A percentile compares a stretch with the other conserved stretches of the same genome.
Evolutionary conservation across 2,329 filamentous ascomycete genomes (phyloP).

Genomic region (Fulvia fulva): DNA sequence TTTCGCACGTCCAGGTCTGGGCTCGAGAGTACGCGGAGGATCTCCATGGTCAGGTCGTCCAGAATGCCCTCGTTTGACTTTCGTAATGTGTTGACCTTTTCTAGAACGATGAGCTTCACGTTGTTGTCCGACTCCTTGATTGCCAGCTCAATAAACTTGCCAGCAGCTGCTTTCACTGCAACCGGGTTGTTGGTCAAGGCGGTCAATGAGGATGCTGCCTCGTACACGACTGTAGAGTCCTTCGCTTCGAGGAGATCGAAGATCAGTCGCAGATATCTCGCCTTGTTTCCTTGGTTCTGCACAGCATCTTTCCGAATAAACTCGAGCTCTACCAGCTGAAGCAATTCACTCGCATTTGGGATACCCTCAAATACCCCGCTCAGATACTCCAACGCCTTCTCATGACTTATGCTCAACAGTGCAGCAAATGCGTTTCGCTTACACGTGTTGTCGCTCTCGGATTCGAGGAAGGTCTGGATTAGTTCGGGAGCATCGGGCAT

Average conservation of each 20-base stretch:
- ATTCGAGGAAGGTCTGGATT: conserved; percentile 81
- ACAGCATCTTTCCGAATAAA: conserved; percentile 98
- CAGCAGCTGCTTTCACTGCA: conserved; percentile 91
- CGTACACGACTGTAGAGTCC: conserved; percentile 92
- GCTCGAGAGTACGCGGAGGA: conserved; percentile 88
- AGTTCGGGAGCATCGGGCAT: conserved; percentile 96
- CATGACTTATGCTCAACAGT: conserved; percentile 84
- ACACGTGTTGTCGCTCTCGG: conserved; percentile 90
- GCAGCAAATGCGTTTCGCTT: conserved; percentile 97
- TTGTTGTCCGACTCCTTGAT: conserved; percentile 99
- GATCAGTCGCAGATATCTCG: conserved; percentile 86
- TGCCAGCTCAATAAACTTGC: conserved; percentile 93
- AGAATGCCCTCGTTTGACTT: conserved; percentile 86
- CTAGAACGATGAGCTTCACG: conserved; percentile 95
- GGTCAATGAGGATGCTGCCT: conserved; percentile 91
- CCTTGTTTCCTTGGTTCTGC: conserved; percentile 91
- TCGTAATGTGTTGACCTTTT: conserved; percentile 83
- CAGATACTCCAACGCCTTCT: conserved; percentile 84
- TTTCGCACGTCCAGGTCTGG: conserved; percentile 92
- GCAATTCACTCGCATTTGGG: conserved; percentile 86
- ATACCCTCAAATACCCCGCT: conserved; percentile 89
- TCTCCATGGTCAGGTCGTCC: conserved; percentile 95
- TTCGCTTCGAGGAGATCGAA: conserved; percentile 93
- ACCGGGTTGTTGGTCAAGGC: conserved; percentile 94
- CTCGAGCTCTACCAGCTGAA: conserved; percentile 90